Base-by-base conservation (phyloP, 768 basidiomycete genomes). In the Tylopilus subfusipes region DNA sequence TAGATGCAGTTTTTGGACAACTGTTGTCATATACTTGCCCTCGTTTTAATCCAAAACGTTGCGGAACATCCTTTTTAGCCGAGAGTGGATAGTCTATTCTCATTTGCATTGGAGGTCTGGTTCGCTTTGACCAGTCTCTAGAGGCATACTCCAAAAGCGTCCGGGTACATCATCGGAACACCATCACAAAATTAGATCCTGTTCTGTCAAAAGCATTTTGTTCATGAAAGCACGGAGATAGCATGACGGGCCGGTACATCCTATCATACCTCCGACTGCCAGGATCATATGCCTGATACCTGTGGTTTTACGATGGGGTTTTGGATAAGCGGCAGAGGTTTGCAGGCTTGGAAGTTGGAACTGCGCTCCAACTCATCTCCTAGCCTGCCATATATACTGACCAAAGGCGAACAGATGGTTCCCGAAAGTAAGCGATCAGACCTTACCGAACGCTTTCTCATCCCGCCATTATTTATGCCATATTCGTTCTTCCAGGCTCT, bases 1-100 rank as follows among this genome's bases (percentile, higher is more conserved):
- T 70, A 70, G 67, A 64, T 60, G 59, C 66, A 54, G 54, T 54
- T 54, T 52, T 63, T 34, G 54, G 53, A 57, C 59, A 40, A 50
- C 40, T n/a, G 31, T 55, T 54, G 64, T 64, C 57, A 46, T 56
- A 53, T 51, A 64, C 52, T 48, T 56, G 52, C 46, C 31, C 44
- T 54, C 50, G 16, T 39, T 58, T 60, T 50, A n/a, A 63, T 63
- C 49, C 63, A 55, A 65, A 53, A 52, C 29, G 7, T 54, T 48
- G 54, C 45, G 42, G 19, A 39, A 53, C 40, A 5, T 50, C 14
- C 8, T 21, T 52, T 31, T 38, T 24, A 36, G 38, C 13, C 29
- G 34, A 51, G 40, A 40, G 31, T 42, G n/a, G 19, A 36, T 25
- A 12, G 40, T 14, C 29, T 39, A 42, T 39, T 21, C 38, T 43